phyloP scores from a whole-genome alignment of 192 early-diverging fungal genomes.

The Funneliformis mosseae region DNA sequence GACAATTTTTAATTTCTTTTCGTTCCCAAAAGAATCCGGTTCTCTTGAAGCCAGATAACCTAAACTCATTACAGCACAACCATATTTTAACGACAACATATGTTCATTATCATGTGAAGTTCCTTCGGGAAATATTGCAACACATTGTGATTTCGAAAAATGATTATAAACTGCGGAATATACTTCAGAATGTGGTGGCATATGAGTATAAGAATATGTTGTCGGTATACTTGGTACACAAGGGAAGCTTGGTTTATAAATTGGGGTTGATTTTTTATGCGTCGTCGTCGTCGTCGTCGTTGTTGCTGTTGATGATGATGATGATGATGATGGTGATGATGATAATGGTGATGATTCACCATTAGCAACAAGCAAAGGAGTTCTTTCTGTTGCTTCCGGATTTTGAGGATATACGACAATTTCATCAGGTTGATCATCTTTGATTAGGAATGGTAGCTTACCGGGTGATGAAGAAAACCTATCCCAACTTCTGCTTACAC shows the following conservation, averaged over 20 bases:
- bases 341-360: background rate
- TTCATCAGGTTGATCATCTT: constrained; percentile 2
- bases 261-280: background rate
- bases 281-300: no score
- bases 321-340: background rate
- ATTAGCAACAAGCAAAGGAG: constrained; percentile 14
- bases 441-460: background rate
- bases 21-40: constrained; percentile 19
- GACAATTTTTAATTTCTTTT: constrained; percentile 40
- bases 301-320: background rate
- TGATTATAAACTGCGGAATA: constrained; percentile 47
- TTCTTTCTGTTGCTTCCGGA: constrained; percentile 26
- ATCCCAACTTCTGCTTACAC: constrained; percentile 20
- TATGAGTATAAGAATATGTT: constrained; percentile 40
- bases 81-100: constrained; percentile 47
- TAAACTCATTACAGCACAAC: constrained; percentile 49
- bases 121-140: constrained; percentile 47
- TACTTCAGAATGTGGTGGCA: constrained; percentile 43
- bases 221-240: constrained; percentile 39
- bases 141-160: constrained; percentile 42
- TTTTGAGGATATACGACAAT: constrained; percentile 6
- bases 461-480: constrained; percentile 26
- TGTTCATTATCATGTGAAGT: constrained; percentile 48
- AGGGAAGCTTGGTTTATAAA: background rate
- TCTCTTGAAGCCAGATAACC: constrained; percentile 44